A percentile compares a stretch with the other conserved stretches of the same genome.
These are phyloP conservation scores for Kuraishia capsulata DNA, from an alignment of 805 yeast species.

Conservation along the genomic window DNA sequence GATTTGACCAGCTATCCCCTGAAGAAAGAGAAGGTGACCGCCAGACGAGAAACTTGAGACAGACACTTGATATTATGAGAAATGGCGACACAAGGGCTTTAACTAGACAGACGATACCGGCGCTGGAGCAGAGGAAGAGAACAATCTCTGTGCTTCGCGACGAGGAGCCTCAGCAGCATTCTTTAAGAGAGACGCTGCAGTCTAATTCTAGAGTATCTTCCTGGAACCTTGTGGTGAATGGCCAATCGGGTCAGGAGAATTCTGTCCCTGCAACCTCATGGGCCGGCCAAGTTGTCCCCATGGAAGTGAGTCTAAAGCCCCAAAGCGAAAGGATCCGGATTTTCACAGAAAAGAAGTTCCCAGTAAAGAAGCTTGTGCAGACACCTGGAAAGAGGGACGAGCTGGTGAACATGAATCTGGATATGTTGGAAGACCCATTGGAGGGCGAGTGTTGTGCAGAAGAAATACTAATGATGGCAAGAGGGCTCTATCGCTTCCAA, in stretches of 20 bases:
- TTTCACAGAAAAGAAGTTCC: constrained; percentile 28
- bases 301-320: not conserved
- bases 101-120: constrained; percentile 7
- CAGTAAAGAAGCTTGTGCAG: constrained; percentile 40
- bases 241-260: constrained; percentile 35
- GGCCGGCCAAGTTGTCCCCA: constrained; percentile 43
- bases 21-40: not conserved
- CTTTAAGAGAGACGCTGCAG: not conserved
- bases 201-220: not conserved
- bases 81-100: not conserved
- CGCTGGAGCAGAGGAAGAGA: constrained; percentile 3
- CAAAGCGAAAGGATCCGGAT: constrained; percentile 17
- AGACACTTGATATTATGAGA: constrained; percentile 9
- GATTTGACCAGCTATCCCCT: constrained; percentile 19
- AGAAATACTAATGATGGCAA: constrained; percentile 39
- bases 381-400: constrained; percentile 54
- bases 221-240: not conserved
- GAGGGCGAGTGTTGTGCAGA: constrained; percentile 49
- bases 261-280: constrained; percentile 43
- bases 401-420: constrained; percentile 49
- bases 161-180: not conserved
- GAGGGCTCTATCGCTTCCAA: not conserved
- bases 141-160: not conserved
- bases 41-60: constrained; percentile 7
- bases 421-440: constrained; percentile 37